These are phyloP conservation scores for Clavispora carvajalis DNA, from an alignment of 805 yeast genomes.

Conservation along the genomic window DNA sequence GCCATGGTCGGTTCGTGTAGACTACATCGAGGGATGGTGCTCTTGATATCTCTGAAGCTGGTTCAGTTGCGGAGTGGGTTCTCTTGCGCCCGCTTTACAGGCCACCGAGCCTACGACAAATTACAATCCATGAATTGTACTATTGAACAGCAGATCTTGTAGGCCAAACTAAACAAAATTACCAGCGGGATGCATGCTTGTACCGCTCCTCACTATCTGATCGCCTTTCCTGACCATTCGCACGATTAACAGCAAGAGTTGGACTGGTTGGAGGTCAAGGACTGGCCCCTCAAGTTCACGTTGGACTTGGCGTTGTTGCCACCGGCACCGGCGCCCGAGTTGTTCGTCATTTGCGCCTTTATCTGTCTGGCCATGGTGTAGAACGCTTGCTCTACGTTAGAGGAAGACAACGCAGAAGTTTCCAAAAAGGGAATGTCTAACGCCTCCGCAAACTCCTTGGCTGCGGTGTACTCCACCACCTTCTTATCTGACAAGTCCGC, in stretches of 20 bases:
- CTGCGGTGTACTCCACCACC: constrained; percentile 92
- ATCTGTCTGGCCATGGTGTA: constrained; percentile 98
- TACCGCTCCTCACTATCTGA: background rate
- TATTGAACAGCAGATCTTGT: constrained; percentile 1
- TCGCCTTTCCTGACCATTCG: background rate
- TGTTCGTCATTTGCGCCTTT: constrained; percentile 85
- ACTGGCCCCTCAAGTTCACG: constrained; percentile 71
- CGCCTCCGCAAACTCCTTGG: constrained; percentile 96
- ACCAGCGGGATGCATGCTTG: background rate
- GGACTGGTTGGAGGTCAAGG: constrained; percentile 37
- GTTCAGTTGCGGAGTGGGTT: too few species aligned
- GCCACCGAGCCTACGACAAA: background rate
- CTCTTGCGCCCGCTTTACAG: too few species aligned
- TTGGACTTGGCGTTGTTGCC: constrained; percentile 48
- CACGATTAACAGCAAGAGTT: constrained; percentile 34
- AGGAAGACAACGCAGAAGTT: constrained; percentile 90
- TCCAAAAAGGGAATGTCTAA: constrained; percentile 92
- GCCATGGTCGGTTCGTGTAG: too few species aligned
- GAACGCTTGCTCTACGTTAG: constrained; percentile 97
- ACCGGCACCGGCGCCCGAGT: constrained; percentile 36
- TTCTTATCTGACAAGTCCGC: constrained; percentile 91
- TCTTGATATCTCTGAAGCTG: too few species aligned
- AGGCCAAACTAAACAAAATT: background rate
- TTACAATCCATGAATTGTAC: background rate
- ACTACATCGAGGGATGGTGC: too few species aligned